phyloP scores from a whole-genome alignment of 805 yeast species.

The Kuraishia molischiana region DNA sequence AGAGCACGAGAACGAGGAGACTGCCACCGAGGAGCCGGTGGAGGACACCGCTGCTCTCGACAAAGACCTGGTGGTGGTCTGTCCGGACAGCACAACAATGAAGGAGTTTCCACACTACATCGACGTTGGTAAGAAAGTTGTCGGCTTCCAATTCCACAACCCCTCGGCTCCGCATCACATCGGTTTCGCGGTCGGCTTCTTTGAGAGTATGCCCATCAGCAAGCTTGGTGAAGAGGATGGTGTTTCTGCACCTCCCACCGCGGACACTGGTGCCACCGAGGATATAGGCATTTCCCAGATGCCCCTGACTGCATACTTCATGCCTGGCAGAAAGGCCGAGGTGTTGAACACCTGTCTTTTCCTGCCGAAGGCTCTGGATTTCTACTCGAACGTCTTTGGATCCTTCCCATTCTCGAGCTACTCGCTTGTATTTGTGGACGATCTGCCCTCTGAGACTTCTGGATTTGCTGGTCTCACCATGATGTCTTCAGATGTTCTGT shows the following conservation, averaged over 20 bases:
- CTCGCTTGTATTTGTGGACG: constrained; percentile 64
- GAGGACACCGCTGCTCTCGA: constrained; percentile 39
- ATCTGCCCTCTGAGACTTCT: constrained; percentile 34
- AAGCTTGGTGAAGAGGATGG: constrained; percentile 10
- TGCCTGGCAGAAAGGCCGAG: constrained; percentile 47
- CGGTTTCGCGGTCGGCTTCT: constrained; percentile 93
- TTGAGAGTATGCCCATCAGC: constrained; percentile 50
- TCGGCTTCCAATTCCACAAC: constrained; percentile 64
- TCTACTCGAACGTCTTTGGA: constrained; percentile 79
- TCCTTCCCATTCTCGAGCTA: constrained; percentile 87
- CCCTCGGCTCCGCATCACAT: constrained; percentile 92
- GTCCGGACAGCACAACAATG: constrained; percentile 59
- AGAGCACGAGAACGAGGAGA: constrained; percentile 24
- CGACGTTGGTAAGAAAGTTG: constrained; percentile 66
- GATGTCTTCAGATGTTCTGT: constrained; percentile 50
- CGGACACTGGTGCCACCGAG: neutral
- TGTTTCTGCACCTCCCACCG: neutral
- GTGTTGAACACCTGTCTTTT: constrained; percentile 69
- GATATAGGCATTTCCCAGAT: neutral
- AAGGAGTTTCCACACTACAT: constrained; percentile 69
- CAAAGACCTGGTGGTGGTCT: constrained; percentile 50
- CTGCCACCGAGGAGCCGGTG: constrained; percentile 23
- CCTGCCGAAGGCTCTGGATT: constrained; percentile 71
- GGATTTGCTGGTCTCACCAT: constrained; percentile 72
- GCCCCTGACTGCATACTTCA: constrained; percentile 45